A percentile compares a stretch with the other conserved stretches of the same genome.
These are phyloP conservation scores for Rhodotorula glutinis DNA, from an alignment of 1,284 basidiomycete genomes.

Conservation along the genomic window DNA sequence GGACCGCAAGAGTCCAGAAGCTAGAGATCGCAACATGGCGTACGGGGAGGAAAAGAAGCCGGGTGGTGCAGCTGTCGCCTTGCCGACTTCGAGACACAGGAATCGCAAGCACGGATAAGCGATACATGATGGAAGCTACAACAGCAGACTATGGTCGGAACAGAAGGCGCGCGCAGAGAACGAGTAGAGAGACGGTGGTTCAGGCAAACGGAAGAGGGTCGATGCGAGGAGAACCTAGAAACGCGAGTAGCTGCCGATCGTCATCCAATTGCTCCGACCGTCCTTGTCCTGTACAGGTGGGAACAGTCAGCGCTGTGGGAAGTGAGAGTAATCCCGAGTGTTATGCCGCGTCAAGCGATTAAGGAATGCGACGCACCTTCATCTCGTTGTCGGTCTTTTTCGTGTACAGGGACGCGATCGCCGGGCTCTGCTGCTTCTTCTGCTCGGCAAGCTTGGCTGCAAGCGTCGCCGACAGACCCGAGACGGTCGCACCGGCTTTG, in stretches of 20 bases:
- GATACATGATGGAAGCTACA: background rate
- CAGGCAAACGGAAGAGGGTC: background rate
- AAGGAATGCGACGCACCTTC: constrained; percentile 15
- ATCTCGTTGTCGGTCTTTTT: constrained; percentile 28
- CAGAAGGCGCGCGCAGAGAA: background rate
- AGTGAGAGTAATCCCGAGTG: too few relatives aligned
- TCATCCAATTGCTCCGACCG: constrained; percentile 39
- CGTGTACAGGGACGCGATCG: constrained; percentile 34
- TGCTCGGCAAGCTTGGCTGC: constrained; percentile 38
- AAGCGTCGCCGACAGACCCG: constrained; percentile 31
- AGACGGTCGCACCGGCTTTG: constrained; percentile 33
- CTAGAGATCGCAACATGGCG: background rate
- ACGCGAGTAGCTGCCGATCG: constrained; percentile 33
- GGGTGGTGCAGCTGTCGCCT: background rate
- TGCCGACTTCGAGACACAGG: too few relatives aligned
- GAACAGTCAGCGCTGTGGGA: background rate
- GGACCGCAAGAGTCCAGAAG: background rate
- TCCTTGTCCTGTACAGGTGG: constrained; percentile 29
- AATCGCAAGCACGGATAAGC: too few relatives aligned
- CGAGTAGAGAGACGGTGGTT: background rate
- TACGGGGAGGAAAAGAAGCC: background rate
- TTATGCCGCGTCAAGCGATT: background rate
- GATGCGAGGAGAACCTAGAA: background rate
- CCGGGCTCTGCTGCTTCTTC: constrained; percentile 35
- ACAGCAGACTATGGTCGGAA: background rate